Conservation (phyloP, 345 rosid species). For the Conringia planisiliqua region DNA sequence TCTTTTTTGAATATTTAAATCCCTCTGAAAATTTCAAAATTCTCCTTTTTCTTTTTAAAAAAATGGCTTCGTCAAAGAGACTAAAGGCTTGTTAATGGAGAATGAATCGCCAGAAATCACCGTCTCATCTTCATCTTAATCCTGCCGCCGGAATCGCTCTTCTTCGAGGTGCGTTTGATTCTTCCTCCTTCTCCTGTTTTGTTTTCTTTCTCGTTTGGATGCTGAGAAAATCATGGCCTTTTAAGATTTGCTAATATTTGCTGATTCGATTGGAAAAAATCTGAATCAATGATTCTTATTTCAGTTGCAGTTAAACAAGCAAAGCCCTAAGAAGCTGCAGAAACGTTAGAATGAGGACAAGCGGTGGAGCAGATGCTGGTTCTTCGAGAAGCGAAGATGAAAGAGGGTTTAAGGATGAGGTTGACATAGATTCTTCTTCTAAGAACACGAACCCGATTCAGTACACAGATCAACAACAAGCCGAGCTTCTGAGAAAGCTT, state of each 20-base stretch:
- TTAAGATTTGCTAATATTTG: background rate
- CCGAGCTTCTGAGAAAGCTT: constrained; percentile 30
- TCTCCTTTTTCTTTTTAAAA: background rate
- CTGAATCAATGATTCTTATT: background rate
- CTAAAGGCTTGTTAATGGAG: background rate
- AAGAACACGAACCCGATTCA: background rate
- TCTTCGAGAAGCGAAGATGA: constrained; percentile 17
- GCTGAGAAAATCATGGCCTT: background rate
- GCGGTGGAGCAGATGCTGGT: constrained; percentile 14
- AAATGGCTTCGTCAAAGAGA: constrained; percentile 20
- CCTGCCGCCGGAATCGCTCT: background rate
- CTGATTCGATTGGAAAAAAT: background rate
- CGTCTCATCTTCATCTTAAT: background rate
- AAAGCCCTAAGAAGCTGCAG: background rate
- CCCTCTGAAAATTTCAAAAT: constrained; percentile 24
- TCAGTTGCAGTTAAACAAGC: background rate
- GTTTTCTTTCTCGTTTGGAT: background rate
- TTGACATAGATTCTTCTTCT: background rate
- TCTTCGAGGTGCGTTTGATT: constrained; percentile 28
- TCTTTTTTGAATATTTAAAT: constrained; percentile 1
- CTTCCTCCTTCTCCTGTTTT: background rate
- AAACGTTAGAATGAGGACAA: constrained; percentile 18
- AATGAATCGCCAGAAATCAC: background rate
- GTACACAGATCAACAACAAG: constrained; percentile 29
- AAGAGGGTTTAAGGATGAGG: background rate